phyloP scores from a whole-genome alignment of 2,329 filamentous ascomycete species.

The Colletotrichum theobromicola region DNA sequence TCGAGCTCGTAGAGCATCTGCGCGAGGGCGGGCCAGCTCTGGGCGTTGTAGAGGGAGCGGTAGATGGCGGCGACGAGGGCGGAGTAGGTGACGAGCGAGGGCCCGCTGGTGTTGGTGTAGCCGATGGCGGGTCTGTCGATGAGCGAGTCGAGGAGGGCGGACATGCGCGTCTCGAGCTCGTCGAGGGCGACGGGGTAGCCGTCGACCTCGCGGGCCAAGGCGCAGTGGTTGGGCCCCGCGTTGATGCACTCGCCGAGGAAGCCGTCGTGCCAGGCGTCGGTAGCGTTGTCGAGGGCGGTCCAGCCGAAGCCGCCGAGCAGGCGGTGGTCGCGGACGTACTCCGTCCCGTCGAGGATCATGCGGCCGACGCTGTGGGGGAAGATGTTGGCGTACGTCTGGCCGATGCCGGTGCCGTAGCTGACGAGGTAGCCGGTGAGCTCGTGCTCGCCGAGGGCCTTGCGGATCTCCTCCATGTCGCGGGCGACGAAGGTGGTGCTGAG shows the following conservation, averaged over 20 bases:
- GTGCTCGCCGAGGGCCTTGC: slow-evolving; percentile 48
- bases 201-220: slow-evolving; percentile 40
- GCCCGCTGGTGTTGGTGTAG: slow-evolving; percentile 43
- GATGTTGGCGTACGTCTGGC: slow-evolving; percentile 56
- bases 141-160: slow-evolving; percentile 40
- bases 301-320: slow-evolving; percentile 51
- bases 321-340: slow-evolving; percentile 52
- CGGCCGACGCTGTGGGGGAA: slow-evolving; percentile 54
- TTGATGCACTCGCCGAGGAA: slow-evolving; percentile 56
- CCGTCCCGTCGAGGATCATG: slow-evolving; percentile 54
- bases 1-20: slow-evolving; percentile 49
- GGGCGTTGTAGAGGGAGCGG: slow-evolving; percentile 45
- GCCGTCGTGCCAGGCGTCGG: slow-evolving; percentile 53
- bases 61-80: slow-evolving; percentile 44
- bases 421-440: slow-evolving; percentile 55
- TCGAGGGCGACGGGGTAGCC: slow-evolving; percentile 35
- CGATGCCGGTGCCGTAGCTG: slow-evolving; percentile 58
- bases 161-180: slow-evolving; percentile 44
- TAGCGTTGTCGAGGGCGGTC: slow-evolving; percentile 53
- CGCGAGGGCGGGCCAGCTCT: slow-evolving; percentile 46
- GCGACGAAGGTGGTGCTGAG: slow-evolving; percentile 51
- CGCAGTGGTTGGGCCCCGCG: slow-evolving; percentile 51
- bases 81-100: slow-evolving; percentile 52
- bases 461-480: slow-evolving; percentile 54
- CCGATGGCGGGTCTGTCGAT: slow-evolving; percentile 40